Base-by-base conservation (phyloP, 805 yeast genomes). In the Yamadazyma laniorum region DNA sequence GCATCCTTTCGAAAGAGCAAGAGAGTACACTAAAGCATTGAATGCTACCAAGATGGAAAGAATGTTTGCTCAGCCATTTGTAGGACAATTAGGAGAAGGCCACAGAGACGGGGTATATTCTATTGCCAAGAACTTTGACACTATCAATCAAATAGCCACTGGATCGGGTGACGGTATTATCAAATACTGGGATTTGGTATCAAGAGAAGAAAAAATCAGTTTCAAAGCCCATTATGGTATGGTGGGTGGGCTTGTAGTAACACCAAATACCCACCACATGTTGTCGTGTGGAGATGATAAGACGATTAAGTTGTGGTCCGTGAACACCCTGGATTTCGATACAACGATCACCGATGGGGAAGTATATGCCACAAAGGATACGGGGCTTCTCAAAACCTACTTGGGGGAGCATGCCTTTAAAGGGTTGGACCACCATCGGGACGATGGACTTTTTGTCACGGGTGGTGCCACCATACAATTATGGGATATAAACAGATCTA, bases 31-130 rank as follows among this genome's bases (percentile, higher is more conserved):
- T 14, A 78, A 90, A 49, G 98, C 98, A 0, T 65, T 93, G 37
- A 91, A 87, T 40, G 98, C 99, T 18, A 90, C 98, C 12, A 93
- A 93, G 58, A 61, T 93, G 65, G 98, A 91, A 57, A 75, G 97
- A 49, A 83, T 93, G 85, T 93, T 93, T 74, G 98, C 99, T 0
- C 90, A 90, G 56, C 99, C 99, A 2, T 93, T 93, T 61, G 73
- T 95, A 15, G 96, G 95, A 1, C 98, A 93, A 57, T 65, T 93
- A 25, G 99, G 99, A 3, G 75, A 78, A 44, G 99, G 99, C 6
- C 99, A 95, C 56, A 70, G 91, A 40, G 99, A 93, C 58, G 98
- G 97, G 42, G 88, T 93, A 11, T 91, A 93, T 61, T 69, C 82
- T 13, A 75, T 93, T 32, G 95, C 96, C 5, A 85, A 83, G 59